Percentiles rank a stretch among this genome's conserved stretches.
Evolutionary conservation across 2,329 filamentous ascomycete species (phyloP).

Genomic region (Byssochlamys sp.): DNA sequence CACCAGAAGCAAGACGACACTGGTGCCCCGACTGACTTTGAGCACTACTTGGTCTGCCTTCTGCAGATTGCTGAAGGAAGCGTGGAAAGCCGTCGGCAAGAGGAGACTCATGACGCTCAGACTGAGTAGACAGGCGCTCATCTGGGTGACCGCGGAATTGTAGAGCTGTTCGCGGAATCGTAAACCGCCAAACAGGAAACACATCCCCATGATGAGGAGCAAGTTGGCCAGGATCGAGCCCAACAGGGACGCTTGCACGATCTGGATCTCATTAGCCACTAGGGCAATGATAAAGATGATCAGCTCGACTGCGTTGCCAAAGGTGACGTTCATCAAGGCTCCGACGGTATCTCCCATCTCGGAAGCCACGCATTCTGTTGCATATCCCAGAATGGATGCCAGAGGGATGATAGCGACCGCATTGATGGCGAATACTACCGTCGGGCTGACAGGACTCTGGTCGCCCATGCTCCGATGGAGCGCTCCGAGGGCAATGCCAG

Average conservation of each 20-base stretch:
- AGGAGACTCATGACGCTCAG: conserved; percentile 78
- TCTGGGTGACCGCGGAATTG: conserved; percentile 83
- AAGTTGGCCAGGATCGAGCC: conserved; percentile 79
- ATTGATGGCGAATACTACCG: conserved; percentile 60
- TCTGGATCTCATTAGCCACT: conserved; percentile 67
- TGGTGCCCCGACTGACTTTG: conserved; percentile 74
- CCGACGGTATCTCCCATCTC: conserved; percentile 61
- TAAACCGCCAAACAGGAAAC: conserved; percentile 71
- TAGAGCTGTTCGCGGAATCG: conserved; percentile 83
- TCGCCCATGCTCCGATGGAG: conserved; percentile 12
- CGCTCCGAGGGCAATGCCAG: conserved; percentile 21
- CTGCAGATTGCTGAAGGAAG: conserved; percentile 57
- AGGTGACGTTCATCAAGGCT: conserved; percentile 61
- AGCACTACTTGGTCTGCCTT: conserved; percentile 60
- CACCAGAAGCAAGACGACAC: conserved; percentile 67
- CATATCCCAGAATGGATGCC: conserved; percentile 58
- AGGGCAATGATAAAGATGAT: conserved; percentile 70
- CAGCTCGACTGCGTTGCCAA: conserved; percentile 64
- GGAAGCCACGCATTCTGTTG: conserved; percentile 62
- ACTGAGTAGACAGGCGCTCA: conserved; percentile 81
- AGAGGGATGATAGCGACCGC: conserved; percentile 63
- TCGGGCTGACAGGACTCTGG: conserved; percentile 38
- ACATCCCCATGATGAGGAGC: conserved; percentile 78
- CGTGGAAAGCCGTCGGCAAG: conserved; percentile 79
- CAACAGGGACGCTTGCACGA: conserved; percentile 76